Conservation (phyloP, 371 early-diverging fungal species). For the Blakeslea trispora region DNA sequence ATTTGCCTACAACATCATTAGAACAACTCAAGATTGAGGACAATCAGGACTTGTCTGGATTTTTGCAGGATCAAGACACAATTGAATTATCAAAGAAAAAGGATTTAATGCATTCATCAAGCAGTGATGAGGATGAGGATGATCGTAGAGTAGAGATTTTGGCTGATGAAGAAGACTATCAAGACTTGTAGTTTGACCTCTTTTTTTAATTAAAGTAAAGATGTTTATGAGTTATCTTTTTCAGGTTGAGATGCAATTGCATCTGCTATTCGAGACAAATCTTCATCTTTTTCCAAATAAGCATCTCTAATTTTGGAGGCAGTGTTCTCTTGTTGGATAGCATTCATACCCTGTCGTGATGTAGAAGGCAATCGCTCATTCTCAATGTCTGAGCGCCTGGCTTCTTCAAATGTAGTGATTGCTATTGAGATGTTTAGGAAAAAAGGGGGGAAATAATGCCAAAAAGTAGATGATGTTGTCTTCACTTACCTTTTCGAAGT, state of each 20-base stretch:
- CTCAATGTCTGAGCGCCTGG: conserved; percentile 81
- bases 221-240: too few species aligned
- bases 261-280: conserved; percentile 18
- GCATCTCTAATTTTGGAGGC: conserved; percentile 38
- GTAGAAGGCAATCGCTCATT: conserved; percentile 93
- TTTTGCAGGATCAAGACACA: conserved; percentile 19
- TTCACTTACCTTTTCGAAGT: conserved; percentile 69
- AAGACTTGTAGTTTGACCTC: conserved; percentile 14
- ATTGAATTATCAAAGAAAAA: conserved; percentile 4
- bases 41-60: conserved; percentile 26
- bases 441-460: too few species aligned
- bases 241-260: conserved; percentile 14
- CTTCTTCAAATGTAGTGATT: conserved; percentile 91
- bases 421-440: conserved; percentile 58
- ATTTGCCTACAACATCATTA: conserved; percentile 14
- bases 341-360: conserved; percentile 42
- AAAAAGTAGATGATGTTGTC: too few species aligned
- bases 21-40: conserved; percentile 27
- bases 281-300: conserved; percentile 11
- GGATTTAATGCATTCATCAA: conserved; percentile 1
- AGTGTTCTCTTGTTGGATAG: conserved; percentile 47
- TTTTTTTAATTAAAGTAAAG: too few species aligned
- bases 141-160: conserved; percentile 37
- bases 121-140: conserved; percentile 18
- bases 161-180: conserved; percentile 46